Percentiles rank a stretch among this genome's conserved stretches.
Evolutionary conservation across 2,329 filamentous ascomycete genomes (phyloP).

Genomic region (Epichloe hybrida): DNA sequence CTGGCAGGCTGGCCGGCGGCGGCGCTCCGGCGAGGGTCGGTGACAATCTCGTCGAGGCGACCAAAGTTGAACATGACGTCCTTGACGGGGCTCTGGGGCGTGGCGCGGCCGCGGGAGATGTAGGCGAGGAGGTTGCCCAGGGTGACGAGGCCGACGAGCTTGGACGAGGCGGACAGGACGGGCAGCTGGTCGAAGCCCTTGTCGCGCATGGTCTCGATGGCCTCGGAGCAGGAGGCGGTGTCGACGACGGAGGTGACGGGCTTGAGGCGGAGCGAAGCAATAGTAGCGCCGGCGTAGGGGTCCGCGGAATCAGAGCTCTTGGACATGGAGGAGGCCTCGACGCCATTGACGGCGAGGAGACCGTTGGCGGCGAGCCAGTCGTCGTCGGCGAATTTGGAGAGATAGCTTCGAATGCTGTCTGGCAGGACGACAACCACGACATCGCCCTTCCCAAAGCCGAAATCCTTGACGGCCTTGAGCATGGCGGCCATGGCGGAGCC

Average conservation of each 20-base stretch:
- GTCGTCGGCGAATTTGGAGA: slow-evolving; percentile 97
- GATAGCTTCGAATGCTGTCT: slow-evolving; percentile 92
- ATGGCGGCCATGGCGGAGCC: slow-evolving; percentile 81
- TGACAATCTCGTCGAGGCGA: slow-evolving; percentile 75
- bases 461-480: slow-evolving; percentile 62
- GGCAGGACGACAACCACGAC: slow-evolving; percentile 83
- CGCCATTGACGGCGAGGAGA: slow-evolving; percentile 52
- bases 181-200: slow-evolving; percentile 97
- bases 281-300: slow-evolving; percentile 64
- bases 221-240: slow-evolving; percentile 62
- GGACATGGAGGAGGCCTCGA: slow-evolving; percentile 33
- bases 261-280: slow-evolving; percentile 75
- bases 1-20: slow-evolving; percentile 22
- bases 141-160: slow-evolving; percentile 83
- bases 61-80: slow-evolving; percentile 97
- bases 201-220: slow-evolving; percentile 96
- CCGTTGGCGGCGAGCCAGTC: slow-evolving; percentile 98
- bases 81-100: slow-evolving; percentile 57
- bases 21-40: slow-evolving; percentile 61
- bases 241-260: slow-evolving; percentile 76
- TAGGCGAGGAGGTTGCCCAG: slow-evolving; percentile 88
- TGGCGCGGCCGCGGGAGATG: slow-evolving; percentile 72
- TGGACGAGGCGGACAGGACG: slow-evolving; percentile 57
- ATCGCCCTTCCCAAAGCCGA: slow-evolving; percentile 68
- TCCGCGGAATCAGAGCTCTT: slow-evolving; percentile 36